These are phyloP conservation scores for Leishmania braziliensis DNA, from an alignment of 208 protist genomes.

Conservation along the genomic window DNA sequence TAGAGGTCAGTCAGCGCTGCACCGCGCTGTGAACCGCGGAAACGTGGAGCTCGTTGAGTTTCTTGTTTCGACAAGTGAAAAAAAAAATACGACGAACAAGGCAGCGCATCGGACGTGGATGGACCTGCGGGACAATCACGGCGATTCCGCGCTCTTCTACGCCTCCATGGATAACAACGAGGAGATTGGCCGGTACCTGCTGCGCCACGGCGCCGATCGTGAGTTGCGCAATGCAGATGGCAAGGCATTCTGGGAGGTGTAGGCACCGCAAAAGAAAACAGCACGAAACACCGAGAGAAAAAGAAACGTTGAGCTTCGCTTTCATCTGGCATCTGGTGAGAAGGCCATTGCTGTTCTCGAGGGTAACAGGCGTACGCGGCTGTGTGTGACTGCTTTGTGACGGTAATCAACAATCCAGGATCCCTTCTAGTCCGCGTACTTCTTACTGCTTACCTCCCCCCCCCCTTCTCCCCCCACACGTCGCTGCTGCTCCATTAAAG, in stretches of 20 bases:
- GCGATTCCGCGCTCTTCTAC: conserved; percentile 91
- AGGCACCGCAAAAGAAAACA: background rate
- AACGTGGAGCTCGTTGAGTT: conserved; percentile 76
- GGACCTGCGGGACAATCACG: conserved; percentile 79
- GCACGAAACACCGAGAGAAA: background rate
- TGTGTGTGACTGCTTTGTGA: background rate
- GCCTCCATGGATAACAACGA: conserved; percentile 92
- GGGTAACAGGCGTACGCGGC: background rate
- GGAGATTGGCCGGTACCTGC: conserved; percentile 80
- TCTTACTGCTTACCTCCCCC: background rate
- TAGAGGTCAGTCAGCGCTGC: conserved; percentile 78
- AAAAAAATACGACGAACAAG: conserved; percentile 31
- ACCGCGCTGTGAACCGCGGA: conserved; percentile 77
- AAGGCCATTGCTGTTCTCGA: background rate
- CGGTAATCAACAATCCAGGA: background rate
- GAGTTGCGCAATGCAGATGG: conserved; percentile 88
- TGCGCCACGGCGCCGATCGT: conserved; percentile 81
- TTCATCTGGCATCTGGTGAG: background rate
- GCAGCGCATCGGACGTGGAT: conserved; percentile 69
- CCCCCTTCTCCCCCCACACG: background rate
- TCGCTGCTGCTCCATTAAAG: background rate
- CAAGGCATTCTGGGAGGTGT: conserved; percentile 91
- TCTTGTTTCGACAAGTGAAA: conserved; percentile 67
- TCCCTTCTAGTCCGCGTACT: background rate
- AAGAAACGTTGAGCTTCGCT: background rate